Base-by-base conservation (phyloP, 805 yeast species). In the Schizosaccharomyces pombe region DNA sequence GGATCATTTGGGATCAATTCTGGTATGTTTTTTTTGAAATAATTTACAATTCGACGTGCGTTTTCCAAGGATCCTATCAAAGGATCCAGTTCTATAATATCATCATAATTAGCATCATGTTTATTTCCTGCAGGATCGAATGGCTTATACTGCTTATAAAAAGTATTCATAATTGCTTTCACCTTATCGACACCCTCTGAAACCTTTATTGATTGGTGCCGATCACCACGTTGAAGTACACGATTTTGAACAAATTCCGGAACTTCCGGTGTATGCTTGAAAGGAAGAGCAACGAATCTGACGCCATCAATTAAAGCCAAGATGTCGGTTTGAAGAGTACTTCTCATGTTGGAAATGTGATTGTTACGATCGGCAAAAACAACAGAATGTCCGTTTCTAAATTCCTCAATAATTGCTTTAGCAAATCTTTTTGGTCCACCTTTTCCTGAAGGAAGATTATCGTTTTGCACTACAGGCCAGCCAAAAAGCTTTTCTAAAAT, bases 361-460 rank as follows among this genome's bases (percentile, higher is more conserved):
- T 91, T 87, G 65, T 89, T 89, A 61, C 94, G 73, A 62, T 91
- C 98, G 11, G 82, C 70, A 52, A 85, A 67, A 1, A 85, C 85
- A 30, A 77, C 78, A 11, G 68, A 69, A 22, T 63, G 58, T 5
- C 68, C 67, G 14, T 68, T 63, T 31, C 79, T 59, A 19, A 43
- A 26, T 9, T 65, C 60, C 28, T 70, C 61, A 1, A 56, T 11
- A 11, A 59, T 58, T 16, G 53, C 60, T 5, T 53, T 47, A 29
- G 66, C 61, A 22, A 66, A 61, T 5, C 30, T 19, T 24, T 52
- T 33, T 12, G 57, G 11, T 52, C 59, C 60, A 5, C 58, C 58
- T 53, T 54, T 55, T 29, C 55, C 70, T 68, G 56, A 67, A 0
- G 70, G 67, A 26, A 83, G 70, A 59, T 83, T 76, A 66, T 89